A percentile compares a stretch with the other conserved stretches of the same genome.
Conservation (phyloP, 1,139 yeast genomes). For the Yamadazyma friedrichii region DNA sequence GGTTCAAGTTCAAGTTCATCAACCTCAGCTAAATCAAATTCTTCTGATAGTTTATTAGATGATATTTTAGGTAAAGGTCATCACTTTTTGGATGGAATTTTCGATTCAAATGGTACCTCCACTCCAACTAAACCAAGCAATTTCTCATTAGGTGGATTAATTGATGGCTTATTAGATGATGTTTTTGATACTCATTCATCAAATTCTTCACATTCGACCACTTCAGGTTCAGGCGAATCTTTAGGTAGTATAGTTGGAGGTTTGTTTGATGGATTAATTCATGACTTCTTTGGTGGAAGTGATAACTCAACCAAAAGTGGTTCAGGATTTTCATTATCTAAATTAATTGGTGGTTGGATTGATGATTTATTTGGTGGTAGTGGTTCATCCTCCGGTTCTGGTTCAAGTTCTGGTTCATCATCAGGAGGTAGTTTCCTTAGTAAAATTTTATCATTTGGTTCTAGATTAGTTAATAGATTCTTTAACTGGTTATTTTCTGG, state of each 20-base stretch:
- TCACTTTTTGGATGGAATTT: slow-evolving; percentile 7
- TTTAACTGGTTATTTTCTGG: slow-evolving; percentile 13
- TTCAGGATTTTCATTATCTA: slow-evolving; percentile 15
- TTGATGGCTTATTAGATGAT: slow-evolving; percentile 21
- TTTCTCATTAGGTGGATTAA: slow-evolving; percentile 14
- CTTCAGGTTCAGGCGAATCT: slow-evolving; percentile 6
- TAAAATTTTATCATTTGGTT: slow-evolving; percentile 8
- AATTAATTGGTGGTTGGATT: slow-evolving; percentile 6
- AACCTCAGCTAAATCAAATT: slow-evolving; percentile 8
- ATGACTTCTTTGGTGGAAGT: slow-evolving; percentile 13
- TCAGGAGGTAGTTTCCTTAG: slow-evolving; percentile 11
- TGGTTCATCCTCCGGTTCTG: slow-evolving; percentile 8
- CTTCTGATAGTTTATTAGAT: slow-evolving; percentile 14
- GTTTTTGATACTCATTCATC: slow-evolving; percentile 18
- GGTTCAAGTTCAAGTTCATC: slow-evolving; percentile 6
- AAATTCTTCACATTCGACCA: slow-evolving; percentile 5
- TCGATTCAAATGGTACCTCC: slow-evolving; percentile 11
- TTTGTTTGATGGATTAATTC: slow-evolving; percentile 10
- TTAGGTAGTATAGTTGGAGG: slow-evolving; percentile 14
- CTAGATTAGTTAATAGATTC: slow-evolving; percentile 11
- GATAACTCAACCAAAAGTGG: slow-evolving; percentile 9
- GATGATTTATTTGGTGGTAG: slow-evolving; percentile 14
- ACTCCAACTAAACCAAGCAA: slow-evolving; percentile 16
- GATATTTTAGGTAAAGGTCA: slow-evolving; percentile 12
- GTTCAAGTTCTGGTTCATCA: slow-evolving; percentile 12